These are phyloP conservation scores for Cladosporium sp. DNA, from an alignment of 2,329 filamentous ascomycete species.

Conservation along the genomic window DNA sequence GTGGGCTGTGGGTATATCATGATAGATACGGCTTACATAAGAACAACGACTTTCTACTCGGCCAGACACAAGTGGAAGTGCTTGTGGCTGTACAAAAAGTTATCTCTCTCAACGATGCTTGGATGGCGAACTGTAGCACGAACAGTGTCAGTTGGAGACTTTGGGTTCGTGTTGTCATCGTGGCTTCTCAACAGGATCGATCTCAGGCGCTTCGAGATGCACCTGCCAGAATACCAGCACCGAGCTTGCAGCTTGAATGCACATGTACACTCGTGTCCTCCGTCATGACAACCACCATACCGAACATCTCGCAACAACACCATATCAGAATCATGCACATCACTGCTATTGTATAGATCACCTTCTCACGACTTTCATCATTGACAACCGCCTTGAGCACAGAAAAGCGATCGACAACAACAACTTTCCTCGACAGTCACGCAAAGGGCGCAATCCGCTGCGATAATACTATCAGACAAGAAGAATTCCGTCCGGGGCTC, in stretches of 20 bases:
- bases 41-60: background rate
- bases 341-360: background rate
- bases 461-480: background rate
- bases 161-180: background rate
- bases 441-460: too few relatives aligned
- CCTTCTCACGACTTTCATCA: too few relatives aligned
- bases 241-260: background rate
- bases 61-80: background rate
- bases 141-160: background rate
- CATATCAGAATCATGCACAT: background rate
- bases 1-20: background rate
- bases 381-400: background rate
- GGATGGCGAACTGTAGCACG: background rate
- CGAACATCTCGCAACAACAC: background rate
- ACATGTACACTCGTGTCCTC: background rate
- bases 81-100: background rate
- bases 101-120: background rate
- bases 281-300: background rate
- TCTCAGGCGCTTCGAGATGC: background rate
- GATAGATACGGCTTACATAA: background rate
- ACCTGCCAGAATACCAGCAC: background rate
- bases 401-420: background rate
- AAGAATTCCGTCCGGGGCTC: background rate
- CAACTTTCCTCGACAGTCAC: too few relatives aligned
- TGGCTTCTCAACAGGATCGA: background rate